Evolutionary conservation across 805 yeast genomes (phyloP).

Genomic region (Debaryomyces hansenii): DNA sequence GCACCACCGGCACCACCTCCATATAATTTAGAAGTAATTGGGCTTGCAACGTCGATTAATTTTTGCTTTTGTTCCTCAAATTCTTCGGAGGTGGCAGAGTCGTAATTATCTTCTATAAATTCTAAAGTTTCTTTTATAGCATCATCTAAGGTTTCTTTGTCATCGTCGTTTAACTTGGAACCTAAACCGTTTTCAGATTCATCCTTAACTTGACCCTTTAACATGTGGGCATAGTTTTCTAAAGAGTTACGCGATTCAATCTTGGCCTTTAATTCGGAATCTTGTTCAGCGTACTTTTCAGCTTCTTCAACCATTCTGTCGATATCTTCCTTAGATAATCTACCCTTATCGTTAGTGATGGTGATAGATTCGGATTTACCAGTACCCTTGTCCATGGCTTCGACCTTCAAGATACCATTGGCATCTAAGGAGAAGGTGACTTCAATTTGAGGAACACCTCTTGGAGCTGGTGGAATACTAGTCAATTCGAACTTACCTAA

Average conservation of each 20-base stretch:
- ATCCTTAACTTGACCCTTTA: slow-evolving; percentile 46
- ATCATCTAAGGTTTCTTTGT: slow-evolving; percentile 83
- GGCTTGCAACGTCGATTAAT: slow-evolving; percentile 79
- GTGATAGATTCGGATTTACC: slow-evolving; percentile 98
- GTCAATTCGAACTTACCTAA: slow-evolving; percentile 98
- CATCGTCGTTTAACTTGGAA: slow-evolving; percentile 82
- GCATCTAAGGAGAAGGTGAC: slow-evolving; percentile 99
- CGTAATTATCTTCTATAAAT: slow-evolving; percentile 81
- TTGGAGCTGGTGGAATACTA: slow-evolving; percentile 97
- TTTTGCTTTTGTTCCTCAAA: slow-evolving; percentile 85
- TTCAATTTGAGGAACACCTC: slow-evolving; percentile 99
- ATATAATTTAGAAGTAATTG: slow-evolving; percentile 83
- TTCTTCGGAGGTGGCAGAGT: slow-evolving; percentile 88
- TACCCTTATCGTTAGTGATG: slow-evolving; percentile 98
- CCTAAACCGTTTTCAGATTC: slow-evolving; percentile 53
- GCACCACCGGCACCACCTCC: slow-evolving; percentile 54
- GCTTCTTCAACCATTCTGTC: slow-evolving; percentile 99
- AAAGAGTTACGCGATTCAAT: slow-evolving; percentile 44
- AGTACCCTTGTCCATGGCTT: slow-evolving; percentile 97
- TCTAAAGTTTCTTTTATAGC: slow-evolving; percentile 85
- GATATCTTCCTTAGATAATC: slow-evolving; percentile 93
- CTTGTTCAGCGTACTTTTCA: slow-evolving; percentile 70
- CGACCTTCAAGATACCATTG: slow-evolving; percentile 98
- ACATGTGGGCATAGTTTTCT: slow-evolving; percentile 46
- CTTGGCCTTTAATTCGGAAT: slow-evolving; percentile 45